phyloP scores from a whole-genome alignment of 768 basidiomycete genomes.

The Strobilomyces dryophilus region DNA sequence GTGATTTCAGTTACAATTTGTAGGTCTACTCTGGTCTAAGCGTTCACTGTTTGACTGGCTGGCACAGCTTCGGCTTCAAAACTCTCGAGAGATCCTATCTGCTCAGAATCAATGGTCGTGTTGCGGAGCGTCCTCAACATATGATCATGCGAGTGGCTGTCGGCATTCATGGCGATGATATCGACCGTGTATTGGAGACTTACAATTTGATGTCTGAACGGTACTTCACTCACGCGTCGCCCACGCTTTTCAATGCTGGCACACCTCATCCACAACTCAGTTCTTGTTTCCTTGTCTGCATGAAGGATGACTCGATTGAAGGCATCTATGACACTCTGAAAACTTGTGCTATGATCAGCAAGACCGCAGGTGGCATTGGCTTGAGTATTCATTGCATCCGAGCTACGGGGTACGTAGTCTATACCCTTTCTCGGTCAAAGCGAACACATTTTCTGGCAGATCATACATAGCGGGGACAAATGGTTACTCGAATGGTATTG shows the following conservation, averaged over 20 bases:
- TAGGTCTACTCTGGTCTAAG: constrained; percentile 35
- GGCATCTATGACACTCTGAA: constrained; percentile 99
- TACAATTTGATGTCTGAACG: constrained; percentile 97
- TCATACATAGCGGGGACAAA: constrained; percentile 99
- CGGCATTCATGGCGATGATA: constrained; percentile 88
- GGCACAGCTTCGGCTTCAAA: constrained; percentile 92
- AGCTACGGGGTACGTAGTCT: constrained; percentile 73
- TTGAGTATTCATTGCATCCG: constrained; percentile 95
- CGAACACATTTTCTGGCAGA: constrained; percentile 36
- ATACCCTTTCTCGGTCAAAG: background rate
- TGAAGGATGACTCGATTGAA: constrained; percentile 99
- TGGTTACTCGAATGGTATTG: constrained; percentile 98
- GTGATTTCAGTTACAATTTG: constrained; percentile 98
- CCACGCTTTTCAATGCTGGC: constrained; percentile 97
- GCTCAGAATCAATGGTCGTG: constrained; percentile 88
- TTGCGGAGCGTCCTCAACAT: constrained; percentile 97
- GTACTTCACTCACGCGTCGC: constrained; percentile 97
- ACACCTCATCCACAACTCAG: constrained; percentile 93
- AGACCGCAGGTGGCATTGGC: constrained; percentile 98
- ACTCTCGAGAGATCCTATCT: constrained; percentile 98
- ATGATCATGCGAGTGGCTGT: constrained; percentile 99
- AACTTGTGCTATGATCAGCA: constrained; percentile 98
- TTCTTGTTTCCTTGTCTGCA: constrained; percentile 95
- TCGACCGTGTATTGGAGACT: constrained; percentile 87
- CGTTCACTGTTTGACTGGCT: background rate